Conservation (phyloP, 1,139 yeast genomes). For the Meyerozyma carpophila region DNA sequence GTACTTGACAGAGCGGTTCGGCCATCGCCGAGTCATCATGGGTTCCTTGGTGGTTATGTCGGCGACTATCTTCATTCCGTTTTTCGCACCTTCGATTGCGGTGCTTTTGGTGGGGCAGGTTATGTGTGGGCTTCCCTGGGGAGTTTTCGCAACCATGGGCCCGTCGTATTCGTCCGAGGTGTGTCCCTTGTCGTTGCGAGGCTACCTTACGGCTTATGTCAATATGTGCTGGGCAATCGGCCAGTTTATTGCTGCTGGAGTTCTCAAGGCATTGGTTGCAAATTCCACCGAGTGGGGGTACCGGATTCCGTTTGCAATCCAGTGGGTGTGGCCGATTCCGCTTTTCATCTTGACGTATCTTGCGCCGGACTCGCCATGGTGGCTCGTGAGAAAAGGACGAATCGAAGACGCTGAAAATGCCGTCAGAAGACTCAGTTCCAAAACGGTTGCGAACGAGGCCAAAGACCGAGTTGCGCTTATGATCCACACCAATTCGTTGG, state of each 20-base stretch:
- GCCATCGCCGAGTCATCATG: conserved; percentile 18
- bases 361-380: conserved; percentile 26
- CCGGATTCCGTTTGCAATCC: conserved; percentile 22
- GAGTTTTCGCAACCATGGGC: conserved; percentile 22
- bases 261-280: conserved; percentile 16
- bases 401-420: conserved; percentile 18
- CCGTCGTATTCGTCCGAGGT: conserved; percentile 21
- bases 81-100: conserved; percentile 16
- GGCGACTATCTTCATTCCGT: conserved; percentile 17
- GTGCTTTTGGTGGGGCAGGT: conserved; percentile 18
- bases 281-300: conserved; percentile 19
- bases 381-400: conserved; percentile 21
- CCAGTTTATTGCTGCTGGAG: conserved; percentile 25
- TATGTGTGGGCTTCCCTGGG: conserved; percentile 23
- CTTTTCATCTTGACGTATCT: conserved; percentile 16
- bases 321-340: conserved; percentile 24
- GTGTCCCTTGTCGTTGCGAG: conserved; percentile 18
- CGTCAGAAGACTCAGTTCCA: conserved; percentile 14
- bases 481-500: conserved; percentile 21
- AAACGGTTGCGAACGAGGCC: conserved; percentile 13
- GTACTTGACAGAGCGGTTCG: conserved; percentile 17
- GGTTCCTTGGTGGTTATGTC: conserved; percentile 16
- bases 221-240: conserved; percentile 29
- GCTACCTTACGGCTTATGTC: conserved; percentile 21
- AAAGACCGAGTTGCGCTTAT: conserved; percentile 18